Evolutionary conservation across 2,329 filamentous ascomycete species (phyloP).

Genomic region (Beauveria asiatica): DNA sequence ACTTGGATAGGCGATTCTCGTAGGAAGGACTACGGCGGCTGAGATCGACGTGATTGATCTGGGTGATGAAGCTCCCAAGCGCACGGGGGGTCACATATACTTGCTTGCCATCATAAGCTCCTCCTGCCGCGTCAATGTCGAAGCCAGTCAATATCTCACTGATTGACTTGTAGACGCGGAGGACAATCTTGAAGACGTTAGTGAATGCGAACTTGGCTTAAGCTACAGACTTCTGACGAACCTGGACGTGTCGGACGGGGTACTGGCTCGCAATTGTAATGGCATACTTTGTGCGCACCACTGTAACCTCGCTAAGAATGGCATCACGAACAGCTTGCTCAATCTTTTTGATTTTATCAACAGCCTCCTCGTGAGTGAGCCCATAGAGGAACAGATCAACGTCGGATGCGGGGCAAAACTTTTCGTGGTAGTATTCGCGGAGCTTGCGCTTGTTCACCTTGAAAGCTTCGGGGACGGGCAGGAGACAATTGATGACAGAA

Average conservation of each 20-base stretch:
- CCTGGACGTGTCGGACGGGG: conserved; percentile 69
- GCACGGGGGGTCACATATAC: conserved; percentile 74
- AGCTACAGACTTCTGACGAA: conserved; percentile 17
- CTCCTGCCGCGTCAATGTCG: conserved; percentile 77
- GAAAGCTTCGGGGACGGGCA: conserved; percentile 59
- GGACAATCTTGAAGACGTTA: conserved; percentile 53
- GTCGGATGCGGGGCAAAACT: conserved; percentile 74
- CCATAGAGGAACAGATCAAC: conserved; percentile 83
- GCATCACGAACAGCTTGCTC: conserved; percentile 67
- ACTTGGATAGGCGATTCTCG: conserved; percentile 79
- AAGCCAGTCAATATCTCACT: conserved; percentile 83
- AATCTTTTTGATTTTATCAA: conserved; percentile 78
- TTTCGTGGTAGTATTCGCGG: conserved; percentile 72
- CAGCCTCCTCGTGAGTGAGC: conserved; percentile 64
- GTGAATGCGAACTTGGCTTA: not conserved
- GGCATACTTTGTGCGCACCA: conserved; percentile 77
- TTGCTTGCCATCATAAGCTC: conserved; percentile 70
- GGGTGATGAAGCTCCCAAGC: conserved; percentile 69
- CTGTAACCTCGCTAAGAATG: conserved; percentile 74
- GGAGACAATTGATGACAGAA: conserved; percentile 68
- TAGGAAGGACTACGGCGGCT: conserved; percentile 76
- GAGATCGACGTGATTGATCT: conserved; percentile 73
- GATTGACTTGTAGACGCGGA: conserved; percentile 76
- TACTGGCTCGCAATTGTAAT: conserved; percentile 81
- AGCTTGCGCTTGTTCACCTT: conserved; percentile 53